These are phyloP conservation scores for Diaporthe sp. DNA, from an alignment of 2,329 filamentous ascomycete genomes.

Conservation along the genomic window DNA sequence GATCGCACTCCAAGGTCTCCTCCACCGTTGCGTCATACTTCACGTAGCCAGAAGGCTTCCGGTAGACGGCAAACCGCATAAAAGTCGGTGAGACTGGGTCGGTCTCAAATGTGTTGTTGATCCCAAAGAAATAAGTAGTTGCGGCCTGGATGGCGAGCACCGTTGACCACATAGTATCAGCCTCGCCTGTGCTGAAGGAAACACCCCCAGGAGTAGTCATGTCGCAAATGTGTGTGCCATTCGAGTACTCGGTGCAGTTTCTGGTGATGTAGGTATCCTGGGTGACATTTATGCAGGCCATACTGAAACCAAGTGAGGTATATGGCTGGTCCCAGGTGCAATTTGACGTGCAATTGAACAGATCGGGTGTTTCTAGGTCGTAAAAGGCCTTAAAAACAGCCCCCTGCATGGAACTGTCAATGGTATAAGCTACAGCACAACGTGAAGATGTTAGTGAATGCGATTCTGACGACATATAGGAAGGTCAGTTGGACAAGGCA, in stretches of 20 bases:
- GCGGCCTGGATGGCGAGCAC: neutral
- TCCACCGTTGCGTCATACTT: neutral
- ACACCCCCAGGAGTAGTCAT: neutral
- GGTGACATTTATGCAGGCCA: slow-evolving; percentile 1
- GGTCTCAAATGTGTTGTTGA: neutral
- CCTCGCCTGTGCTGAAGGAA: neutral
- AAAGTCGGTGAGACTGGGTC: neutral
- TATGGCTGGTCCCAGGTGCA: neutral
- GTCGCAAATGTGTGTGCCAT: neutral
- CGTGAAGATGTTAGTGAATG: neutral
- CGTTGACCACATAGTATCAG: neutral
- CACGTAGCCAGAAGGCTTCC: neutral
- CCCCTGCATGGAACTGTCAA: slow-evolving; percentile 8
- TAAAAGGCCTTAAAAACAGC: slow-evolving; percentile 13
- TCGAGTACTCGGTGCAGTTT: neutral
- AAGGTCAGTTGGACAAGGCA: neutral
- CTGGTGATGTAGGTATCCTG: neutral
- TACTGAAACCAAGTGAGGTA: neutral
- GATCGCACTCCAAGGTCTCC: slow-evolving; percentile 3
- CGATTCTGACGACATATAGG: neutral
- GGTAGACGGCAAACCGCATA: neutral
- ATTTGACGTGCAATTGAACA: slow-evolving; percentile 13
- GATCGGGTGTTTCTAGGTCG: neutral
- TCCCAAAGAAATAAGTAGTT: neutral
- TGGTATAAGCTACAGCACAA: neutral